Evolutionary conservation across 2,329 filamentous ascomycete species (phyloP), one percentile per base, ranked within the genome.

Genomic region (Colletotrichum karsti): DNA sequence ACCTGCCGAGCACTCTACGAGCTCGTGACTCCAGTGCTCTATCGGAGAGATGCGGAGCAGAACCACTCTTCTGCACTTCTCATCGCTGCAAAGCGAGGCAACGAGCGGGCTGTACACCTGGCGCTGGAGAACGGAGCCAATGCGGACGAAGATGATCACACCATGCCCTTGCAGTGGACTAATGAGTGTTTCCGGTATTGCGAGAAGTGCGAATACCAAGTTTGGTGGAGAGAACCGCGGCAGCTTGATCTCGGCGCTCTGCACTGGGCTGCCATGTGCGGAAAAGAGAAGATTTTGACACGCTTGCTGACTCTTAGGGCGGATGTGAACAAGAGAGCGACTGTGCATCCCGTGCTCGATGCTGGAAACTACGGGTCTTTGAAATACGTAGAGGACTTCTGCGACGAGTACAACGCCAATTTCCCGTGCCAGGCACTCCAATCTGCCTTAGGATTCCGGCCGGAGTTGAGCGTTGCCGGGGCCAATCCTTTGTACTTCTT

Each of bases 111-210:
- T 5, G 13, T 65, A 30, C 15, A 74, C 51, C 64, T 78, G 8
- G 73, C 82, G 5, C 72, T 82, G 5, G 72, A 76, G 12, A 70
- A 72, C 18, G 78, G 79, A 9, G 80, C 80, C 4, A 71, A 78
- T 22, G 74, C 76, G 7, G 75, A 77, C 65, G 74, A 73, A 10
- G 72, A 72, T 10, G 79, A 80, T 60, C 46, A 68, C 46, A 68
- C 65, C 4, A 68, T 68, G 65, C 65, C 65, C 22, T 28, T 68
- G 24, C 65, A 68, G 53, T 68, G 65, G 65, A 68, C 65, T 4
- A 68, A 68, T 24, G 65, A 68, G 44, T 68, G 65, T 15, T 68
- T 68, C 24, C 65, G 65, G 28, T 18, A 54, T 24, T 68, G 65
- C 28, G 54, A 54, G 20, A 48, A 59, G 35, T 68, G 65, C n/a